These are phyloP conservation scores for Abrus precatorius DNA, from an alignment of 306 rosid genomes.

Conservation along the genomic window DNA sequence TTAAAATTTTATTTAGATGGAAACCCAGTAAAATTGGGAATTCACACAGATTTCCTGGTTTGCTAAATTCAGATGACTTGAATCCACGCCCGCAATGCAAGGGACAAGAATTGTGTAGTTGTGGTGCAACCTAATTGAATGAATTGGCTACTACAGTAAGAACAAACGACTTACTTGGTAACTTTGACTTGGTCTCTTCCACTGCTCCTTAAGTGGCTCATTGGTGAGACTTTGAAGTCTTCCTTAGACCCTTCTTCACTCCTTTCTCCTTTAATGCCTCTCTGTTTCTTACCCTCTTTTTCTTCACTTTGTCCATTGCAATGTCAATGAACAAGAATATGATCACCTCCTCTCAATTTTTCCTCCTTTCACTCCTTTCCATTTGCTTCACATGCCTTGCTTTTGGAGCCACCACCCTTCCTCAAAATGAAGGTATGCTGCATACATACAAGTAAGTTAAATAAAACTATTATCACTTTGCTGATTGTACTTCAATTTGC, in stretches of 20 bases:
- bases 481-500: not conserved
- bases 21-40: too few relatives aligned
- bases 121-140: too few relatives aligned
- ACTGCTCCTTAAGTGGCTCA: not conserved
- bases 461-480: not conserved
- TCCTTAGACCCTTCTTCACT: not conserved
- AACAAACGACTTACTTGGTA: not conserved
- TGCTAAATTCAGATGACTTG: too few relatives aligned
- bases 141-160: too few relatives aligned
- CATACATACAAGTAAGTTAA: not conserved
- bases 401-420: constrained; percentile 9
- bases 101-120: too few relatives aligned
- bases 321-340: not conserved
- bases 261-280: not conserved
- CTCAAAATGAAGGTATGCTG: constrained; percentile 8
- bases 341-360: not conserved
- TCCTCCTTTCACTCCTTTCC: constrained; percentile 31
- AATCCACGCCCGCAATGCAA: too few relatives aligned
- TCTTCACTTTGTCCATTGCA: constrained; percentile 9
- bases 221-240: not conserved
- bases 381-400: not conserved
- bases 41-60: too few relatives aligned
- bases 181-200: not conserved
- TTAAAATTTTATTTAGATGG: too few relatives aligned
- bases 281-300: not conserved